Conservation (phyloP, 2,329 filamentous ascomycete genomes). For the Cyphellophora attinorum region DNA sequence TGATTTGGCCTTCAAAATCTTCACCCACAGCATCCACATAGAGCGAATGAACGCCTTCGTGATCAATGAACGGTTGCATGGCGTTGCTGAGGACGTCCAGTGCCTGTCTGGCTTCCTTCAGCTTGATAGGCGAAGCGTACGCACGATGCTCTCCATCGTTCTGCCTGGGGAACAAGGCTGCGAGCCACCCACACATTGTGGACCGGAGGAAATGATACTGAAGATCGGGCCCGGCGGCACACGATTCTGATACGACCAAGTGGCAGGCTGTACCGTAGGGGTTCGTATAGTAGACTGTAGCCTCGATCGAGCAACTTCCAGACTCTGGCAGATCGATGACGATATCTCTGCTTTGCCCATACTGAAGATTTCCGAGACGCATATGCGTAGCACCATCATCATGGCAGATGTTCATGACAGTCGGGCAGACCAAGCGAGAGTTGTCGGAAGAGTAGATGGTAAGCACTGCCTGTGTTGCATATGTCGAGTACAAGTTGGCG, state of each 20-base stretch:
- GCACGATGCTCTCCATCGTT: conserved; percentile 29
- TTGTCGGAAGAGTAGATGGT: conserved; percentile 22
- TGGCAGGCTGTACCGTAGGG: neutral
- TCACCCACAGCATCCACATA: conserved; percentile 39
- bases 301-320: conserved; percentile 7
- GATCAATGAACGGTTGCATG: conserved; percentile 4
- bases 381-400: conserved; percentile 5
- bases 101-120: conserved; percentile 2
- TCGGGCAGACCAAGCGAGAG: conserved; percentile 1
- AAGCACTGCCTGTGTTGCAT: conserved; percentile 39
- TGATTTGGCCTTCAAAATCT: conserved; percentile 23
- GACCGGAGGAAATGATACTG: conserved; percentile 47
- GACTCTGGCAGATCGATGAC: conserved; percentile 28
- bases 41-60: conserved; percentile 22
- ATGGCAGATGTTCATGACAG: conserved; percentile 1
- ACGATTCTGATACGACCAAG: neutral
- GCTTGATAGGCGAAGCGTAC: too few relatives aligned
- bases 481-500: conserved; percentile 52
- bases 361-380: conserved; percentile 43
- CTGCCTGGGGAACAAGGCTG: conserved; percentile 33
- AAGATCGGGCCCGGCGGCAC: conserved; percentile 3
- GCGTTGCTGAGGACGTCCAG: conserved; percentile 3
- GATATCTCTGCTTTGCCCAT: conserved; percentile 51
- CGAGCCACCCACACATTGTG: conserved; percentile 40
- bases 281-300: conserved; percentile 14